Conservation (phyloP, 2,329 filamentous ascomycete species). For the Calonectria naviculata region DNA sequence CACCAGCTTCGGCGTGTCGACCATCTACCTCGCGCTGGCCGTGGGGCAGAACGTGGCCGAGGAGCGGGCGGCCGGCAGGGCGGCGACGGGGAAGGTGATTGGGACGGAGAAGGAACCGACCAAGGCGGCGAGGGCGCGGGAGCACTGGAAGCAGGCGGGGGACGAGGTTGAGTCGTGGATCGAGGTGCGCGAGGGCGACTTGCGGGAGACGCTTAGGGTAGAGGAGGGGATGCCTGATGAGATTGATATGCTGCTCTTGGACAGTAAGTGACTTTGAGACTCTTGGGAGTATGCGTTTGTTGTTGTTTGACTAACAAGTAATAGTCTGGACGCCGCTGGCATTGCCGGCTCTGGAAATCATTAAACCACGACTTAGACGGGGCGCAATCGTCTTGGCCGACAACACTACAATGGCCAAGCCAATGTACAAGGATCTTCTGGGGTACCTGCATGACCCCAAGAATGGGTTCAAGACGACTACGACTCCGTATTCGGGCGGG, state of each 20-base stretch:
- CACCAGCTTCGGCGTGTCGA: constrained; percentile 71
- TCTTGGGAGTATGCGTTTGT: not conserved
- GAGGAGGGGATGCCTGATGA: constrained; percentile 52
- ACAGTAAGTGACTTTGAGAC: constrained; percentile 60
- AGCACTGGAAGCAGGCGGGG: constrained; percentile 65
- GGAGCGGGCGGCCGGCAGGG: constrained; percentile 25
- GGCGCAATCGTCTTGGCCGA: constrained; percentile 63
- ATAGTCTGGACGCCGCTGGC: constrained; percentile 68
- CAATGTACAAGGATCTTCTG: constrained; percentile 60
- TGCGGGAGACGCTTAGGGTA: constrained; percentile 62
- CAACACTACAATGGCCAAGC: constrained; percentile 54
- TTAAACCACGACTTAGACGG: constrained; percentile 57
- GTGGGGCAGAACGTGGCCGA: constrained; percentile 58
- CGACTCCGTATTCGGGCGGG: constrained; percentile 45
- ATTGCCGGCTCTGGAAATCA: constrained; percentile 61
- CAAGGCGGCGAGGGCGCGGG: constrained; percentile 64
- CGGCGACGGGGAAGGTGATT: constrained; percentile 55
- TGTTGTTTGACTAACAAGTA: not conserved
- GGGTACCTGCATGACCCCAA: constrained; percentile 55
- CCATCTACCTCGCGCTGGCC: constrained; percentile 71
- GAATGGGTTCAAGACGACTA: constrained; percentile 59
- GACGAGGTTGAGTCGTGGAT: constrained; percentile 61
- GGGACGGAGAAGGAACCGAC: constrained; percentile 68
- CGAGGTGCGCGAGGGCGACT: constrained; percentile 68
- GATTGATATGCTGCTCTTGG: constrained; percentile 69